A percentile compares a stretch with the other conserved stretches of the same genome.
phyloP scores from a whole-genome alignment of 495 filamentous ascomycete species.

The Penicillium maclennaniae region DNA sequence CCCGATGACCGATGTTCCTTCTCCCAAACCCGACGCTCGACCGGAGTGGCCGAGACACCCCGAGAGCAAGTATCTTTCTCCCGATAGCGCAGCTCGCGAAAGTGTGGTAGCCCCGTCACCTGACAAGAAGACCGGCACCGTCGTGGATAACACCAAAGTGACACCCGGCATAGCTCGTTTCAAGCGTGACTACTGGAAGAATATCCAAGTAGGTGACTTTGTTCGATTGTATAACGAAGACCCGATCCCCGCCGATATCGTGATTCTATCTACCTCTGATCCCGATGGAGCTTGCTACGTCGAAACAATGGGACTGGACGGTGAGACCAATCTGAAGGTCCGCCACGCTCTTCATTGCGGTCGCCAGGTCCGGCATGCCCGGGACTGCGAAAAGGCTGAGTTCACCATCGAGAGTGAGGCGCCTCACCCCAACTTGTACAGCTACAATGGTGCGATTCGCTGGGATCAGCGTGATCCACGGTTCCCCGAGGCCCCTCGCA shows the following conservation, averaged over 20 bases:
- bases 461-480: slow-evolving; percentile 74
- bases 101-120: slow-evolving; percentile 25
- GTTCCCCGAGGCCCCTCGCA: slow-evolving; percentile 54
- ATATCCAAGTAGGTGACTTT: slow-evolving; percentile 91
- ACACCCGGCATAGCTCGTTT: slow-evolving; percentile 67
- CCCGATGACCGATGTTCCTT: slow-evolving; percentile 94
- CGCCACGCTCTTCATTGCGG: slow-evolving; percentile 86
- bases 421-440: slow-evolving; percentile 89
- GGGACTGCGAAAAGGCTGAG: slow-evolving; percentile 82
- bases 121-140: slow-evolving; percentile 56
- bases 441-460: slow-evolving; percentile 82
- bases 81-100: slow-evolving; percentile 31
- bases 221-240: slow-evolving; percentile 96
- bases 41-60: slow-evolving; percentile 33
- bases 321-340: slow-evolving; percentile 97
- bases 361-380: slow-evolving; percentile 78
- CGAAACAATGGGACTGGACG: slow-evolving; percentile 97
- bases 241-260: slow-evolving; percentile 89
- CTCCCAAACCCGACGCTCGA: slow-evolving; percentile 59
- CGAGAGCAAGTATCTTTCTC: slow-evolving; percentile 29
- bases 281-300: slow-evolving; percentile 94
- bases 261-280: slow-evolving; percentile 94
- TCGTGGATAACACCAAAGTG: slow-evolving; percentile 58
- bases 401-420: slow-evolving; percentile 90
- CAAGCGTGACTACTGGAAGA: slow-evolving; percentile 94